A percentile compares a stretch with the other conserved stretches of the same genome.
Conservation (phyloP, 805 yeast species). For the Ogataea nakhonphanomensis region DNA sequence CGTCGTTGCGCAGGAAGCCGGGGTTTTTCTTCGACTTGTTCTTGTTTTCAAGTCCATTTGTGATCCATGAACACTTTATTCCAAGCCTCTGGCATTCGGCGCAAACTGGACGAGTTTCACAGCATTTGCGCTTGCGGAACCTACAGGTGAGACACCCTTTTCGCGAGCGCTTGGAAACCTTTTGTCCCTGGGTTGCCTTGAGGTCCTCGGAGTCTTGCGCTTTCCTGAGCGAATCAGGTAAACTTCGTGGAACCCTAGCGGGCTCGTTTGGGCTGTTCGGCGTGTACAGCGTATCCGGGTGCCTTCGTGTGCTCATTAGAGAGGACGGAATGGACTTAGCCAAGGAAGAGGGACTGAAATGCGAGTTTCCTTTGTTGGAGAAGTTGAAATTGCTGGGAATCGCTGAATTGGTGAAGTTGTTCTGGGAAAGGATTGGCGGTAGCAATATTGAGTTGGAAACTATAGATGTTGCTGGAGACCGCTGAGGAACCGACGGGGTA, state of each 20-base stretch:
- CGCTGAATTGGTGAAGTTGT: background rate
- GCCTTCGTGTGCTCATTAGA: too few relatives aligned
- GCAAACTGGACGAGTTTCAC: constrained; percentile 39
- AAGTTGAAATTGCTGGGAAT: background rate
- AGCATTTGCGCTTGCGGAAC: constrained; percentile 41
- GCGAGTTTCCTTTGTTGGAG: background rate
- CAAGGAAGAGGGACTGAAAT: too few relatives aligned
- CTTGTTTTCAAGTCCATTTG: constrained; percentile 22
- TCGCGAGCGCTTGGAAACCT: constrained; percentile 26
- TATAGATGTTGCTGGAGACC: background rate
- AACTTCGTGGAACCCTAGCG: constrained; percentile 13
- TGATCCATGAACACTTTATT: constrained; percentile 25
- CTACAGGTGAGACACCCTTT: constrained; percentile 38
- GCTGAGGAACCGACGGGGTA: background rate
- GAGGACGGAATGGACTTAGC: too few relatives aligned
- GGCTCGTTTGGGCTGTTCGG: too few relatives aligned
- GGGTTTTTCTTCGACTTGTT: constrained; percentile 25
- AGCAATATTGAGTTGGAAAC: constrained; percentile 8
- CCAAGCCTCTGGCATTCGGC: constrained; percentile 24
- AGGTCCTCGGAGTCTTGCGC: too few relatives aligned
- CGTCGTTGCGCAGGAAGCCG: constrained; percentile 22
- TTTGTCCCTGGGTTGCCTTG: background rate
- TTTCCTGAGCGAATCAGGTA: constrained; percentile 11
- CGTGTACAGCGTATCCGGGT: too few relatives aligned
- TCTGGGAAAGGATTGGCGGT: constrained; percentile 13